Percentiles rank a stretch among this genome's conserved stretches.
These are phyloP conservation scores for Aspergillus arachidicola DNA, from an alignment of 2,329 filamentous ascomycete genomes.

Conservation along the genomic window DNA sequence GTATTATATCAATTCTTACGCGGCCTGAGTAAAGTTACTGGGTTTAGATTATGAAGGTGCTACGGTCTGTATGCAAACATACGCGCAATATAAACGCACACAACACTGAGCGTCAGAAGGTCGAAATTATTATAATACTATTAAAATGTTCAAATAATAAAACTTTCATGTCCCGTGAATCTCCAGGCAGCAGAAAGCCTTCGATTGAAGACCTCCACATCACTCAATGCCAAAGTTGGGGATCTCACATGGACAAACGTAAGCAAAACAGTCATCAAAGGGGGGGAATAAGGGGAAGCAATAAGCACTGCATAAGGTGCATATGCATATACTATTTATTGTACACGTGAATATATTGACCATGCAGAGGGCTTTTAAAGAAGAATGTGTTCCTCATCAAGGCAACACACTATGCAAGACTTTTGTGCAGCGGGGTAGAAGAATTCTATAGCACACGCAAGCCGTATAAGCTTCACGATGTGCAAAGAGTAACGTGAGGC, in stretches of 20 bases:
- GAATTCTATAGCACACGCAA: constrained; percentile 12
- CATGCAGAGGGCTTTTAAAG: constrained; percentile 11
- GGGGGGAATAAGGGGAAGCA: constrained; percentile 2
- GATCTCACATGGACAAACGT: constrained; percentile 9
- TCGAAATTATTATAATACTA: constrained; percentile 19
- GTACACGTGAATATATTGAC: constrained; percentile 9
- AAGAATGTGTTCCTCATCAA: constrained; percentile 6
- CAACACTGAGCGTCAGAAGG: neutral
- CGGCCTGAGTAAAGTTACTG: constrained; percentile 25
- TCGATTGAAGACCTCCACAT: neutral
- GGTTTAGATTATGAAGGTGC: neutral
- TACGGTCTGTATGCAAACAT: constrained; percentile 9
- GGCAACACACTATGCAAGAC: constrained; percentile 16
- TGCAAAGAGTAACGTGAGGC: constrained; percentile 5
- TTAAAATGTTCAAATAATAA: constrained; percentile 3
- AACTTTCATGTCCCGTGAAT: neutral
- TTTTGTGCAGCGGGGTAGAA: constrained; percentile 9
- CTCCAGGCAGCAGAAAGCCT: constrained; percentile 1
- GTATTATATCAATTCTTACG: constrained; percentile 52
- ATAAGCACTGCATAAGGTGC: constrained; percentile 2
- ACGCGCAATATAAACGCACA: neutral
- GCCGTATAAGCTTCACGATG: constrained; percentile 12
- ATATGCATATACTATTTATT: constrained; percentile 14
- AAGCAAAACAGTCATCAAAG: constrained; percentile 9
- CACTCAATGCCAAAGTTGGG: neutral